phyloP scores from a whole-genome alignment of 2,329 filamentous ascomycete genomes.

The Tolypocladium amazonense region DNA sequence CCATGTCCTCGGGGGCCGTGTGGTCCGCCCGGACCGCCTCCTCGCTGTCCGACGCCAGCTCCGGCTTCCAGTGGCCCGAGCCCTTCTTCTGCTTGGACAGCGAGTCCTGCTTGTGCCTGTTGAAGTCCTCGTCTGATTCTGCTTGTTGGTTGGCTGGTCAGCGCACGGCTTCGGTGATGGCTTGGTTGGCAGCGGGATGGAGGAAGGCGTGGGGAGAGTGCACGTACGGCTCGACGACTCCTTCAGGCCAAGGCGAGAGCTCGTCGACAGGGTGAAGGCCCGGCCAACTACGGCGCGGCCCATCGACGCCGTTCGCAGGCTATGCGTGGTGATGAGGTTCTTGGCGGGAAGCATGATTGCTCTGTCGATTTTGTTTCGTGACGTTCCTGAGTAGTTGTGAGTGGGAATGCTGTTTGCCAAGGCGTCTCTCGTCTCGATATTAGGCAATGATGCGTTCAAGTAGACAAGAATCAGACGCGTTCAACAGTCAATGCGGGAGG shows the following conservation, averaged over 20 bases:
- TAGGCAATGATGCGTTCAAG: neutral
- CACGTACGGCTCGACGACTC: constrained; percentile 25
- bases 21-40: constrained; percentile 64
- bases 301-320: constrained; percentile 11
- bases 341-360: constrained; percentile 1
- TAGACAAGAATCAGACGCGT: neutral
- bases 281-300: constrained; percentile 12
- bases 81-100: constrained; percentile 59
- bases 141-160: neutral
- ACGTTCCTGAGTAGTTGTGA: neutral
- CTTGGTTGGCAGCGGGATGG: neutral
- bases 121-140: constrained; percentile 30
- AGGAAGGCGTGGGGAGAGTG: neutral
- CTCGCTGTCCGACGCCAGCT: constrained; percentile 70
- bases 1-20: constrained; percentile 25
- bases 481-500: neutral
- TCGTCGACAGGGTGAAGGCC: constrained; percentile 17
- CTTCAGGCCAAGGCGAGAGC: constrained; percentile 19
- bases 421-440: neutral
- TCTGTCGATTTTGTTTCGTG: neutral
- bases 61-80: constrained; percentile 64
- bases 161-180: neutral
- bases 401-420: neutral
- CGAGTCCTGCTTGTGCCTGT: constrained; percentile 51
- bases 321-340: constrained; percentile 5